A percentile compares a stretch with the other conserved stretches of the same genome.
Evolutionary conservation across 805 yeast genomes (phyloP).

Genomic region (Hanseniaspora clermontiae): DNA sequence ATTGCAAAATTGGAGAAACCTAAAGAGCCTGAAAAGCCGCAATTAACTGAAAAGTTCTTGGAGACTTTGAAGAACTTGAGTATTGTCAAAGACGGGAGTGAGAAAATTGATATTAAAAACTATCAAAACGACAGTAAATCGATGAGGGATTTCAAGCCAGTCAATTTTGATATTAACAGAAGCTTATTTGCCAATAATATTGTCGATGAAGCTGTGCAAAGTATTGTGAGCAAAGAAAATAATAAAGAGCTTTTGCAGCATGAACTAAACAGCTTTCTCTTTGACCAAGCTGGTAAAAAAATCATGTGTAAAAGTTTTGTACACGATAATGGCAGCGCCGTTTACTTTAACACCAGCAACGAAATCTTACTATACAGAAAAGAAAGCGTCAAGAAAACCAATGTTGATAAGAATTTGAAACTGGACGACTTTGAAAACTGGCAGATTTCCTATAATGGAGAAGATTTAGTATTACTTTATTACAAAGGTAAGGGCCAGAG

Average conservation of each 20-base stretch:
- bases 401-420: neutral
- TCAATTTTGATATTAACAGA: neutral
- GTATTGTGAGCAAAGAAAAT: neutral
- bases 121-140: slow-evolving; percentile 14
- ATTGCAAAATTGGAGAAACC: neutral
- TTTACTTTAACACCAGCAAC: neutral
- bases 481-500: neutral
- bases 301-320: neutral
- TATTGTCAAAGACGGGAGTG: neutral
- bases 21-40: neutral
- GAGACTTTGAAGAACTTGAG: neutral
- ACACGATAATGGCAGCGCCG: neutral
- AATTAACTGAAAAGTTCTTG: neutral
- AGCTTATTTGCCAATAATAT: neutral
- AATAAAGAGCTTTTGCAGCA: neutral
- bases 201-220: neutral
- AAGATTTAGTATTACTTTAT: neutral
- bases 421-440: neutral
- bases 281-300: neutral
- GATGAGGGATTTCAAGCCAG: neutral
- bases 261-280: slow-evolving; percentile 16
- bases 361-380: neutral
- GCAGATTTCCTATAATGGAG: slow-evolving; percentile 4
- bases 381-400: neutral
- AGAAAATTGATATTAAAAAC: neutral